Evolutionary conservation across 2,329 filamentous ascomycete species (phyloP).

Genomic region (Epichloe typhina): DNA sequence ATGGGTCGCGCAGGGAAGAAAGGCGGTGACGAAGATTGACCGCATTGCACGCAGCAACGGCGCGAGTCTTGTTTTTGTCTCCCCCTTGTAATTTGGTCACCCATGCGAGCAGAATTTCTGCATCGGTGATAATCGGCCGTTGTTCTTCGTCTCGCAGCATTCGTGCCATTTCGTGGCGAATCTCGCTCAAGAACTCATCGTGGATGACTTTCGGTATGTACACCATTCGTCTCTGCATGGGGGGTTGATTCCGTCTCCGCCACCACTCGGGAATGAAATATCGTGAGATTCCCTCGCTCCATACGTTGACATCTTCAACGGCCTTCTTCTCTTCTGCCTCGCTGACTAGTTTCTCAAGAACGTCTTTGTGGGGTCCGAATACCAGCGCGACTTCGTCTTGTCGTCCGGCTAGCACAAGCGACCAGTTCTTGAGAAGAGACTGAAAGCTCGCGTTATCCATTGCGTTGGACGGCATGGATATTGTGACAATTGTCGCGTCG

Average conservation of each 20-base stretch:
- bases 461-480: constrained; percentile 3
- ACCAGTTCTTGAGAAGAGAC: constrained; percentile 5
- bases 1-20: constrained; percentile 2
- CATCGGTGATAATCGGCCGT: constrained; percentile 2
- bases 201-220: constrained; percentile 5
- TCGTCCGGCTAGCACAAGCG: constrained; percentile 4
- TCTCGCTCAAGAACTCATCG: constrained; percentile 3
- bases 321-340: constrained; percentile 1
- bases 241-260: not conserved
- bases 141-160: constrained; percentile 1
- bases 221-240: constrained; percentile 4
- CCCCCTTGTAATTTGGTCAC: constrained; percentile 5
- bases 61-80: not conserved
- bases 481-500: constrained; percentile 4
- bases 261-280: not conserved
- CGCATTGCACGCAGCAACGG: not conserved
- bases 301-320: not conserved
- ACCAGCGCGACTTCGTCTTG: not conserved
- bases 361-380: constrained; percentile 2
- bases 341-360: not conserved
- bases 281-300: not conserved
- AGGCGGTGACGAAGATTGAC: constrained; percentile 5
- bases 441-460: constrained; percentile 6
- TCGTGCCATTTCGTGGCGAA: constrained; percentile 1
- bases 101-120: constrained; percentile 6